Conservation (phyloP, 176 grass and related monocot genomes). For the Carex parvula region DNA sequence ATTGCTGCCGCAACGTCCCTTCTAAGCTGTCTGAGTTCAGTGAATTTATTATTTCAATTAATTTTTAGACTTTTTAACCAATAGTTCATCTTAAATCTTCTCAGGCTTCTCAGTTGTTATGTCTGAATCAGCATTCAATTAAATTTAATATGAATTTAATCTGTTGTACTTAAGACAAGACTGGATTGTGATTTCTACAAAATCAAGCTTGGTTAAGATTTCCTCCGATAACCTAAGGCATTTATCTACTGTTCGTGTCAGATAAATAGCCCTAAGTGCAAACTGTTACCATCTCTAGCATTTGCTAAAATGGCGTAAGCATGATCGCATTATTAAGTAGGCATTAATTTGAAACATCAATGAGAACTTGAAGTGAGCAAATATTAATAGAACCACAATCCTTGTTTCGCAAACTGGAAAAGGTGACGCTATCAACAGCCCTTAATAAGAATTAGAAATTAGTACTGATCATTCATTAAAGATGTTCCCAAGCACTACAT, state of each 20-base stretch:
- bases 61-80: not conserved
- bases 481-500: not conserved
- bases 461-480: not conserved
- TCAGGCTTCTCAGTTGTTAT: not conserved
- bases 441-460: not conserved
- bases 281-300: constrained; percentile 6
- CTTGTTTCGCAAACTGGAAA: not conserved
- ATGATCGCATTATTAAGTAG: not conserved
- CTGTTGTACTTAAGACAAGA: not conserved
- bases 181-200: not conserved
- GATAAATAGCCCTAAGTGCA: constrained; percentile 8
- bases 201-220: constrained; percentile 18
- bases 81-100: constrained; percentile 1
- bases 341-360: not conserved
- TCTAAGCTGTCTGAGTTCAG: not conserved
- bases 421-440: not conserved
- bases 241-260: not conserved
- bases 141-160: not conserved
- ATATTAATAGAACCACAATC: not conserved
- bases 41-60: constrained; percentile 6
- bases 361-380: not conserved
- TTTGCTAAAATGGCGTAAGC: not conserved
- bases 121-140: not conserved
- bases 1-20: not conserved
- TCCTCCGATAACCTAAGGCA: constrained; percentile 6